Conservation (phyloP, 345 rosid species). For the Clarkia xantiana region DNA sequence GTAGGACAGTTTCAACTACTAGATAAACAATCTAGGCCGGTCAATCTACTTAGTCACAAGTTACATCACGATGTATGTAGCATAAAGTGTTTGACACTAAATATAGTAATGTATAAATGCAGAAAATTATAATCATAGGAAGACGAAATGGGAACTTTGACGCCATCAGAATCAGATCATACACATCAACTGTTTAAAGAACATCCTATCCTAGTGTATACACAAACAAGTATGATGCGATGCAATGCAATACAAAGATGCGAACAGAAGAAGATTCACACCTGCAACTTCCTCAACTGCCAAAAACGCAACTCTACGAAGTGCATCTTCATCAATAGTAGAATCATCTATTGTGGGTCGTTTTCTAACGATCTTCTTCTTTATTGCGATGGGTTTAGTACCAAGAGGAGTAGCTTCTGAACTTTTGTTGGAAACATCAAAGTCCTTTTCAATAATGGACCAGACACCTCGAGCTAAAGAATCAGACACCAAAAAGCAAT, state of each 20-base stretch:
- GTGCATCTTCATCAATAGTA: conserved; percentile 19
- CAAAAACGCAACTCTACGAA: conserved; percentile 41
- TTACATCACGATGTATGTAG: too few relatives aligned
- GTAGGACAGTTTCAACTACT: too few relatives aligned
- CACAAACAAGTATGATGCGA: too few relatives aligned
- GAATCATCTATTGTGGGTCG: conserved; percentile 13
- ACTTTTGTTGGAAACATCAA: conserved; percentile 13
- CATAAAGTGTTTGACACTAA: too few relatives aligned
- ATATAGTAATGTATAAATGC: too few relatives aligned
- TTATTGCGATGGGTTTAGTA: background rate
- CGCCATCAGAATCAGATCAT: too few relatives aligned
- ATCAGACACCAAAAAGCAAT: conserved; percentile 37
- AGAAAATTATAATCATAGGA: too few relatives aligned
- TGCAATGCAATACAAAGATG: background rate
- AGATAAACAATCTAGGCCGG: too few relatives aligned
- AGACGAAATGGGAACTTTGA: too few relatives aligned
- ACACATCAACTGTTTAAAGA: too few relatives aligned
- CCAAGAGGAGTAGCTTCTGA: conserved; percentile 8
- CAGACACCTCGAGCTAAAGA: conserved; percentile 48
- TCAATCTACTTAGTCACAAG: too few relatives aligned
- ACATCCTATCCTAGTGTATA: too few relatives aligned
- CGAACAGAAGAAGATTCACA: conserved; percentile 3
- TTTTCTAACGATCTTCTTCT: conserved; percentile 23
- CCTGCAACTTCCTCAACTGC: conserved; percentile 50
- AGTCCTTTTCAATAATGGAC: conserved; percentile 55